Base-by-base conservation (phyloP, 2,329 filamentous ascomycete species). In the Aurifilum marmelostoma region DNA sequence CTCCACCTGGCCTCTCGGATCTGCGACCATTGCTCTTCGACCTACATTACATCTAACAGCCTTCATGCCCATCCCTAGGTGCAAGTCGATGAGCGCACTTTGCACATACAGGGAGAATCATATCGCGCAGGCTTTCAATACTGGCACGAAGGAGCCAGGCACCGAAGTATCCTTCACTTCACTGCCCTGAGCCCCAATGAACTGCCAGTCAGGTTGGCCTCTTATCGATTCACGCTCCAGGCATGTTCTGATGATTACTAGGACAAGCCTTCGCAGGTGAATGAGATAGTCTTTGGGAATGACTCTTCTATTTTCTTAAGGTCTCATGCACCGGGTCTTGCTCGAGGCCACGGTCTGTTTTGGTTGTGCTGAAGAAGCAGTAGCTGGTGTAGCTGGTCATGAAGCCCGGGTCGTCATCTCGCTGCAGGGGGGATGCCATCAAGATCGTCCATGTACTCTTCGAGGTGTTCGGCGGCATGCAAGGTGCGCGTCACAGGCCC, bases 391-490 rank as follows among this genome's bases (percentile, higher is more conserved):
- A 34, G 34, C 34, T 39, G n/a, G 37, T 16, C 59, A 29, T 11
- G 11, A 27, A 41, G 59, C 3, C 5, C n/a, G 14, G 34, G 14
- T 32, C 11, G 16, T 67, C 70, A 74, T 73, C 77, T 76, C 24
- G 74, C 76, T 47, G 77, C 73, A 76, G 84, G 86, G 8, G 83
- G 82, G 70, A 87, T 86, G 12, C 85, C 85, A 71, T 87, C 85
- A 70, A 87, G 74, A 70, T 87, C 85, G 72, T 87, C 85, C 73
- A 87, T 79, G 73, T 84, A 86, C 73, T 86, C 85, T 73, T 87
- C 85, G 67, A 84, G 84, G 34, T 81, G 83, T 66, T 83, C 75
- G 1, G 16, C 68, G 6, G 43, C 58, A 24, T 39, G 34, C 11
- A 54, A 41, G 3, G 27, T 24, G 14, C 47, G 27, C 43, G 67